Evolutionary conservation across 306 rosid species (phyloP).

Genomic region (Trifolium subterraneum): DNA sequence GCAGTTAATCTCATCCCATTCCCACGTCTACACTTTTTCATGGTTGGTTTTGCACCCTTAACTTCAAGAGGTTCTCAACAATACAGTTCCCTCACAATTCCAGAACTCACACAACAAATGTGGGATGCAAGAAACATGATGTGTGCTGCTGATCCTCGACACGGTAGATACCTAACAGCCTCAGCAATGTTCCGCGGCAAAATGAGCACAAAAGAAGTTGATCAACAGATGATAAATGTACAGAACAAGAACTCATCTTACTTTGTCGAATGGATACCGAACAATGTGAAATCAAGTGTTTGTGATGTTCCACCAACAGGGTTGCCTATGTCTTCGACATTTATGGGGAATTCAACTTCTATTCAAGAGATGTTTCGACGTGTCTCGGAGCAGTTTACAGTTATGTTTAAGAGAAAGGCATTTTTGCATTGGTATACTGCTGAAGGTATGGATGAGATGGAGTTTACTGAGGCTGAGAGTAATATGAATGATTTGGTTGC

Average conservation of each 20-base stretch:
- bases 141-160: slow-evolving; percentile 93
- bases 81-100: slow-evolving; percentile 79
- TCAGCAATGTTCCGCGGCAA: slow-evolving; percentile 89
- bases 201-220: slow-evolving; percentile 94
- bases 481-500: slow-evolving; percentile 93
- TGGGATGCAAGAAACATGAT: slow-evolving; percentile 64
- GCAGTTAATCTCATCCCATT: slow-evolving; percentile 51
- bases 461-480: slow-evolving; percentile 66
- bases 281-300: slow-evolving; percentile 88
- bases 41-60: slow-evolving; percentile 81
- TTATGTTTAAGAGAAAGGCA: slow-evolving; percentile 91
- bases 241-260: slow-evolving; percentile 90
- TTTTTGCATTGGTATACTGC: slow-evolving; percentile 93
- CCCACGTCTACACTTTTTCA: slow-evolving; percentile 50
- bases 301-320: slow-evolving; percentile 89
- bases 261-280: slow-evolving; percentile 92
- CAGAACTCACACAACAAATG: slow-evolving; percentile 93
- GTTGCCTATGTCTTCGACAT: slow-evolving; percentile 76
- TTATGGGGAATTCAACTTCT: slow-evolving; percentile 90
- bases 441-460: slow-evolving; percentile 92
- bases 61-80: slow-evolving; percentile 80
- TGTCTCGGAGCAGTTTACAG: slow-evolving; percentile 87
- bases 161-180: slow-evolving; percentile 82
- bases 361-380: slow-evolving; percentile 91
- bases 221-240: slow-evolving; percentile 61